phyloP scores from a whole-genome alignment of 1,284 basidiomycete species.

The Singerocomus inundabilis region DNA sequence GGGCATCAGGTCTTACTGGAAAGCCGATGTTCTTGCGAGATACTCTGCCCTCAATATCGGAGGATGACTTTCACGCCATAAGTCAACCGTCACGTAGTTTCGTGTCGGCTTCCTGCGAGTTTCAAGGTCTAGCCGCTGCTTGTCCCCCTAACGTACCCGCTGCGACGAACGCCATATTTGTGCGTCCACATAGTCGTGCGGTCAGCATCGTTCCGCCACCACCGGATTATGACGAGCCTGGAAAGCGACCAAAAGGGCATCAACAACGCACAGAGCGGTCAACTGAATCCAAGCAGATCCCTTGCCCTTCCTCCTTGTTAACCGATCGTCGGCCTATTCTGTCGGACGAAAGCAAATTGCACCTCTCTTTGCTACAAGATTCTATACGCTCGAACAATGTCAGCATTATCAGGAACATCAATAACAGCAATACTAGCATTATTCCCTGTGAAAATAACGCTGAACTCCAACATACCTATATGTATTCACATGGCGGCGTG shows the following conservation, averaged over 20 bases:
- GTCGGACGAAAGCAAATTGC: slow-evolving; percentile 6
- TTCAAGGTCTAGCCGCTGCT: slow-evolving; percentile 1
- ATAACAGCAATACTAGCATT: slow-evolving; percentile 7
- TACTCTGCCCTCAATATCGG: slow-evolving; percentile 34
- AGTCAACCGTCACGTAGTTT: slow-evolving; percentile 9
- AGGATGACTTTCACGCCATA: slow-evolving; percentile 39
- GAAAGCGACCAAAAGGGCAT: slow-evolving; percentile 24
- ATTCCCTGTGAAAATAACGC: slow-evolving; percentile 9
- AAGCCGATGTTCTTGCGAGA: slow-evolving; percentile 17
- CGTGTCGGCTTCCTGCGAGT: not conserved
- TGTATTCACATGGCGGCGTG: slow-evolving; percentile 18
- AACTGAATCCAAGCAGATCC: slow-evolving; percentile 1
- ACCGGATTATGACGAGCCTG: slow-evolving; percentile 36
- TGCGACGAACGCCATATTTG: slow-evolving; percentile 7
- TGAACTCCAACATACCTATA: slow-evolving; percentile 16
- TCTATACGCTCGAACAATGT: slow-evolving; percentile 12
- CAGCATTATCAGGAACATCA: slow-evolving; percentile 1
- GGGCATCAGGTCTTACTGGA: slow-evolving; percentile 3
- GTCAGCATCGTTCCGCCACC: slow-evolving; percentile 34
- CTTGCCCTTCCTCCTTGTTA: slow-evolving; percentile 2
- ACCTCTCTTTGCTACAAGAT: slow-evolving; percentile 21
- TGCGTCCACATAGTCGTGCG: slow-evolving; percentile 30
- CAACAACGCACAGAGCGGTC: slow-evolving; percentile 16
- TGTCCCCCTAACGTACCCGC: not conserved
- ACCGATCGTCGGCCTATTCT: slow-evolving; percentile 9